Evolutionary conservation across 2,329 filamentous ascomycete species (phyloP).

Genomic region (Claviceps maximensis): DNA sequence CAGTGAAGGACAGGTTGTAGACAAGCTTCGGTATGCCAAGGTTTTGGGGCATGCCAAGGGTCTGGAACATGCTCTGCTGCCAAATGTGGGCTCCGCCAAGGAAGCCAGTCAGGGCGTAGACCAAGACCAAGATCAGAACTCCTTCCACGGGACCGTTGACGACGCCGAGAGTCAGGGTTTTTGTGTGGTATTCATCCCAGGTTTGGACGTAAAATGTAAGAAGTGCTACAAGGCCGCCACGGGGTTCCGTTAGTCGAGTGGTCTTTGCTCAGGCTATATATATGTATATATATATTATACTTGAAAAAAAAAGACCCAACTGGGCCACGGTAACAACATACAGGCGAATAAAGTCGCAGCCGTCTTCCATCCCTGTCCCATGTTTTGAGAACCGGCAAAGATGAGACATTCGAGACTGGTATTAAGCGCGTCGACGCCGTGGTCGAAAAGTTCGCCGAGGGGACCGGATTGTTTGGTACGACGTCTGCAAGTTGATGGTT

Average conservation of each 20-base stretch:
- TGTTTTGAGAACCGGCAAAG: constrained; percentile 83
- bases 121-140: constrained; percentile 65
- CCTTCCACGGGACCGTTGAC: constrained; percentile 94
- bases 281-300: not conserved
- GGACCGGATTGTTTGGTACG: constrained; percentile 87
- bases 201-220: constrained; percentile 98
- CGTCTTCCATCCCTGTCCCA: constrained; percentile 86
- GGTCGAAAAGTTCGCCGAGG: constrained; percentile 91
- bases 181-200: constrained; percentile 98
- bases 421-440: constrained; percentile 93
- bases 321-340: constrained; percentile 19
- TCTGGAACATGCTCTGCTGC: constrained; percentile 67
- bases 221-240: constrained; percentile 40
- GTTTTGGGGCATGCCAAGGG: constrained; percentile 52
- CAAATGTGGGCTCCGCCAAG: constrained; percentile 87
- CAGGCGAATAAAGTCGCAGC: constrained; percentile 72
- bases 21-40: constrained; percentile 53
- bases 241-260: not conserved
- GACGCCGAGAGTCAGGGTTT: constrained; percentile 82
- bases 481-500: constrained; percentile 35
- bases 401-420: constrained; percentile 87
- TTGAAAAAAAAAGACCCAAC: not conserved
- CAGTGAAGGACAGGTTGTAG: constrained; percentile 74
- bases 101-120: constrained; percentile 74
- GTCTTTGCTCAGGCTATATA: not conserved